Conservation (phyloP, 768 basidiomycete genomes). For the Myochromella boudieri region DNA sequence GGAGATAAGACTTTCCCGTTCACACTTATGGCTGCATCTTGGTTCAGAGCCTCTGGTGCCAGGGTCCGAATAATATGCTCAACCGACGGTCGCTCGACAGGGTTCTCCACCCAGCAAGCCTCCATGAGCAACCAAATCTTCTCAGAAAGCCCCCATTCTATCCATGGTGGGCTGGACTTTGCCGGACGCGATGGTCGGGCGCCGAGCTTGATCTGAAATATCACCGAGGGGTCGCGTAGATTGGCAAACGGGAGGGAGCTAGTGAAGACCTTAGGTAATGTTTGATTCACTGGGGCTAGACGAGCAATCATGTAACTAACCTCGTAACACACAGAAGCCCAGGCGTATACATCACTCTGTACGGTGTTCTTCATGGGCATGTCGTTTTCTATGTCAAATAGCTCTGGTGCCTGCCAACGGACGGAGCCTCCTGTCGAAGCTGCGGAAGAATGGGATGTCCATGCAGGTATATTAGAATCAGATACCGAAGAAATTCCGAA, state of each 20-base stretch:
- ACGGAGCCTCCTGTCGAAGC: neutral
- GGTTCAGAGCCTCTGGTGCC: neutral
- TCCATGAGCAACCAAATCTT: conserved; percentile 11
- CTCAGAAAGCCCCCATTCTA: neutral
- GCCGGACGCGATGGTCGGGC: conserved; percentile 1
- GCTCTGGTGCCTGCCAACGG: conserved; percentile 10
- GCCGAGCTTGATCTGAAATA: neutral
- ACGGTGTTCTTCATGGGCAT: neutral
- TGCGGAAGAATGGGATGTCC: conserved; percentile 5
- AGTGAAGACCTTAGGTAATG: neutral
- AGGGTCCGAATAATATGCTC: neutral
- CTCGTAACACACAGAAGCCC: neutral
- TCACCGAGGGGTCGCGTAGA: neutral
- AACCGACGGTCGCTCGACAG: conserved; percentile 3
- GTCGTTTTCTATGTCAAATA: neutral
- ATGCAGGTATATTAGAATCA: conserved; percentile 1
- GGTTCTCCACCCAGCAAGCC: conserved; percentile 4
- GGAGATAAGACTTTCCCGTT: neutral
- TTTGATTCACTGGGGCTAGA: neutral
- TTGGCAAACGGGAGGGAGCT: conserved; percentile 1
- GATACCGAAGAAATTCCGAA: conserved; percentile 7
- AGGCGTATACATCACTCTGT: conserved; percentile 7
- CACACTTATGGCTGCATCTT: neutral
- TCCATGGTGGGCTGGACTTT: neutral
- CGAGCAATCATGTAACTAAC: neutral